Evolutionary conservation across 2,329 filamentous ascomycete genomes (phyloP).

Genomic region (Beauveria rudraprayagi): DNA sequence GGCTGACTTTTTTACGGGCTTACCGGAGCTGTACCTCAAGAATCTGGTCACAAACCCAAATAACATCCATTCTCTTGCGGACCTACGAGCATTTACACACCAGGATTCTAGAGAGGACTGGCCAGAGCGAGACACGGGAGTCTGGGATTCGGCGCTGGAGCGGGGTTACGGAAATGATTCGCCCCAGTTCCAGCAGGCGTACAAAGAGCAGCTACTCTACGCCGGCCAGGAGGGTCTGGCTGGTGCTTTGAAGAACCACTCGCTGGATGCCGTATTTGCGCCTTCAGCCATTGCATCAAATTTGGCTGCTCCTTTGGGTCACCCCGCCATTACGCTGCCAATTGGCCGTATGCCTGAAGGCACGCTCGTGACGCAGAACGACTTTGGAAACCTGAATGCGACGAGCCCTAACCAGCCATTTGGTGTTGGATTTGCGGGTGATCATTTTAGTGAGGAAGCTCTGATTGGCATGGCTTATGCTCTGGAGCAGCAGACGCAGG

Average conservation of each 20-base stretch:
- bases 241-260: slow-evolving; percentile 44
- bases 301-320: slow-evolving; percentile 48
- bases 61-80: slow-evolving; percentile 38
- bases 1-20: slow-evolving; percentile 48
- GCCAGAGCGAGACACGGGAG: slow-evolving; percentile 45
- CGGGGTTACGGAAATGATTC: slow-evolving; percentile 47
- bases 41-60: slow-evolving; percentile 48
- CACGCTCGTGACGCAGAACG: slow-evolving; percentile 36
- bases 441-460: slow-evolving; percentile 49
- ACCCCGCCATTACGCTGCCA: slow-evolving; percentile 53
- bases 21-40: slow-evolving; percentile 42
- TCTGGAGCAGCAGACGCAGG: slow-evolving; percentile 51
- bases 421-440: slow-evolving; percentile 54
- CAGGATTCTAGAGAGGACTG: slow-evolving; percentile 43
- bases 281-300: slow-evolving; percentile 34
- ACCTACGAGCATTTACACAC: slow-evolving; percentile 46
- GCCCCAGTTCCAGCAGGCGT: slow-evolving; percentile 47
- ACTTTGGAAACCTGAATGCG: slow-evolving; percentile 40
- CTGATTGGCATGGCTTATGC: slow-evolving; percentile 60
- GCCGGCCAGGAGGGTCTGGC: slow-evolving; percentile 50
- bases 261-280: slow-evolving; percentile 51
- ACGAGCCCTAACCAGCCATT: slow-evolving; percentile 51
- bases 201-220: slow-evolving; percentile 43
- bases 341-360: slow-evolving; percentile 49
- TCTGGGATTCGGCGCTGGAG: slow-evolving; percentile 45